Percentiles rank a stretch among this genome's conserved stretches.
Evolutionary conservation across 2,329 filamentous ascomycete species (phyloP).

Genomic region (Aspergillus clavatus): DNA sequence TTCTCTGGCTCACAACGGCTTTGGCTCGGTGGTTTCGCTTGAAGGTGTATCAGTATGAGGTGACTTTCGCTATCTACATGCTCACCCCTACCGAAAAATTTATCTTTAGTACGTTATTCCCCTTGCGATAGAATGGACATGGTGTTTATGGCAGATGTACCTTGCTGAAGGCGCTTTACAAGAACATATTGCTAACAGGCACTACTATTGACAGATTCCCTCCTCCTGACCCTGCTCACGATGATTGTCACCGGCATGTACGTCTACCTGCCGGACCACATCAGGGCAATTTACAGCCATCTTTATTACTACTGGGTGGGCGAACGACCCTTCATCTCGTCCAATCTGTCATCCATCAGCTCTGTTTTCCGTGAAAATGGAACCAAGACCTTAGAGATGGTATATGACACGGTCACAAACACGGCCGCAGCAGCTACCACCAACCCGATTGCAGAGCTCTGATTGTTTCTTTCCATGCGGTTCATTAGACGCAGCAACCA

Average conservation of each 20-base stretch:
- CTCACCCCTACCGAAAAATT: conserved; percentile 94
- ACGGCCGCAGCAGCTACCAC: conserved; percentile 37
- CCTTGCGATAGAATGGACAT: no score
- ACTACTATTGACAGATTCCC: conserved; percentile 60
- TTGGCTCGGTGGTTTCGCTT: conserved; percentile 81
- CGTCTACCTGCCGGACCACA: conserved; percentile 89
- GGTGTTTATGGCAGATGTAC: no score
- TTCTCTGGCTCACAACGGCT: conserved; percentile 41
- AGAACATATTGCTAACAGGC: conserved; percentile 1
- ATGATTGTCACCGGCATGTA: conserved; percentile 81
- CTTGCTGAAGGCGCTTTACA: no score
- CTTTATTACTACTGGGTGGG: conserved; percentile 94
- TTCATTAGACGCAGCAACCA: neutral
- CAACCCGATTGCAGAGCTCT: conserved; percentile 30
- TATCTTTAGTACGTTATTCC: conserved; percentile 73
- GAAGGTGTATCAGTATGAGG: conserved; percentile 98
- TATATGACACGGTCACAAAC: conserved; percentile 46
- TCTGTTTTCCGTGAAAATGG: conserved; percentile 29
- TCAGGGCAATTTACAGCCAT: conserved; percentile 74
- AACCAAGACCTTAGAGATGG: conserved; percentile 40
- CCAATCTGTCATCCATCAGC: conserved; percentile 28
- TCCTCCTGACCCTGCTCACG: conserved; percentile 83
- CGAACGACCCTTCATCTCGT: conserved; percentile 49
- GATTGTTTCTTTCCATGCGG: conserved; percentile 9
- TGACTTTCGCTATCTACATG: conserved; percentile 96